These are phyloP conservation scores for Pythium graminicola DNA, from an alignment of 352 stramenopile species.

Conservation along the genomic window DNA sequence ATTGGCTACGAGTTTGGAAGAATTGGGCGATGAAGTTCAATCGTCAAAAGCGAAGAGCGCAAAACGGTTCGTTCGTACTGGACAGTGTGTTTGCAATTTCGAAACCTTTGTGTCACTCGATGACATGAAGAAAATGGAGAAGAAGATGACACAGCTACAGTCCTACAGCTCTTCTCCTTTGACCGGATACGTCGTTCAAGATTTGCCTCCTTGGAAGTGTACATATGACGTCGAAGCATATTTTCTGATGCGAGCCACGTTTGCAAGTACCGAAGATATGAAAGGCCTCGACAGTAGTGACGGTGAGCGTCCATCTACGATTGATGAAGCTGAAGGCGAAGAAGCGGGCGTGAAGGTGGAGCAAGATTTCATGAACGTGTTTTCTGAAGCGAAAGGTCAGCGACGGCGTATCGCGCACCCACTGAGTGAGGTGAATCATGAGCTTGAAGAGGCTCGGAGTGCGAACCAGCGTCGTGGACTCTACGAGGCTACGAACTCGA, in stretches of 20 bases:
- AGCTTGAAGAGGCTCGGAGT: slow-evolving; percentile 70
- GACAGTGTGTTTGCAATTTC: slow-evolving; percentile 77
- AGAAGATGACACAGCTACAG: slow-evolving; percentile 38
- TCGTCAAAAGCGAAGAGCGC: slow-evolving; percentile 62
- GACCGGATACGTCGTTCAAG: slow-evolving; percentile 74
- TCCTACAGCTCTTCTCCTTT: slow-evolving; percentile 39
- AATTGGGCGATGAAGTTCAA: slow-evolving; percentile 67
- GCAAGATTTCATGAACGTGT: slow-evolving; percentile 75
- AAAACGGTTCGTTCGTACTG: slow-evolving; percentile 75
- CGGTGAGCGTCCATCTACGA: slow-evolving; percentile 19
- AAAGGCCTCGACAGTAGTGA: slow-evolving; percentile 18
- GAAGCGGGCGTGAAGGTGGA: slow-evolving; percentile 66
- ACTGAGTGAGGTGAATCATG: slow-evolving; percentile 65
- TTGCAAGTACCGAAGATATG: slow-evolving; percentile 54
- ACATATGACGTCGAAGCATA: slow-evolving; percentile 86
- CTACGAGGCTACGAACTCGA: slow-evolving; percentile 82
- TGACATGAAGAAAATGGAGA: slow-evolving; percentile 32
- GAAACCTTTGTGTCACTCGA: slow-evolving; percentile 70
- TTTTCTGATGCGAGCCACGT: slow-evolving; percentile 80
- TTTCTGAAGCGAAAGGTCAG: slow-evolving; percentile 35
- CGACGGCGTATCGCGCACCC: slow-evolving; percentile 47
- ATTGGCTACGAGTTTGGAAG: slow-evolving; percentile 70
- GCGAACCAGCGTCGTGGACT: slow-evolving; percentile 69
- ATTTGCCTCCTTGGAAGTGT: slow-evolving; percentile 82
- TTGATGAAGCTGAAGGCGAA: slow-evolving; percentile 33